Evolutionary conservation across 2,329 filamentous ascomycete genomes (phyloP), one percentile per base, ranked within the genome.

Genomic region (Sporothrix brunneoviolacea): DNA sequence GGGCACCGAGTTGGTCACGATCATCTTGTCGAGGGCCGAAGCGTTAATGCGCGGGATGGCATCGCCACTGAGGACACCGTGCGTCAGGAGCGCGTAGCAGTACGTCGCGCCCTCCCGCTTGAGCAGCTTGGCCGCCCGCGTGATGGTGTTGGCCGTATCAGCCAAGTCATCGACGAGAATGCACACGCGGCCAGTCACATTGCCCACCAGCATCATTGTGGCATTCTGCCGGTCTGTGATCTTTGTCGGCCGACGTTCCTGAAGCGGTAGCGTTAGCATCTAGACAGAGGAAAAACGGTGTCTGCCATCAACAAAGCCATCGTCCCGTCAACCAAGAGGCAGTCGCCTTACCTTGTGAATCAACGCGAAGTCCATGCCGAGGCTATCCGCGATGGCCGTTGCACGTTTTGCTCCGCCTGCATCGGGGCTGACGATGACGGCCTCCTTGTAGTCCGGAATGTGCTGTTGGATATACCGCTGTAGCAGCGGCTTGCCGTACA

Each of bases 61-160:
- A 66, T 98, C 91, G 28, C 93, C 93, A 64, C 88, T 95, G 63
- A 98, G 80, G 56, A 97, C 89, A 48, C 91, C 93, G 64, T 98
- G 93, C 5, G 93, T 97, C 58, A 98, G 79, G 48, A 98, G 77
- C 7, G 93, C 93, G 65, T 91, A 95, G 40, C 97, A 90, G 58
- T 83, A 83, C 32, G 83, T 86, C n/a, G 93, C 93, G 38, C 91
- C 91, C 69, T 96, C 89, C 62, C 89, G 91, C 74, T 96, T 96
- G 58, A 97, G 73, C n/a, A 97, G 77, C 73, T 97, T 96, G 27
- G 93, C 93, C 8, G 93, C 93, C 54, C 93, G 82, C 0, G 91
- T 97, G 60, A 97, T 95, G 33, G 93, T 98, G 70, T 97, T 97
- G 50, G 87, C 93, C 1, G 93, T 98, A 66, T 98, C 93, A 18